A percentile compares a stretch with the other conserved stretches of the same genome.
Conservation (phyloP, 495 filamentous ascomycete species). For the Xylona heveae region DNA sequence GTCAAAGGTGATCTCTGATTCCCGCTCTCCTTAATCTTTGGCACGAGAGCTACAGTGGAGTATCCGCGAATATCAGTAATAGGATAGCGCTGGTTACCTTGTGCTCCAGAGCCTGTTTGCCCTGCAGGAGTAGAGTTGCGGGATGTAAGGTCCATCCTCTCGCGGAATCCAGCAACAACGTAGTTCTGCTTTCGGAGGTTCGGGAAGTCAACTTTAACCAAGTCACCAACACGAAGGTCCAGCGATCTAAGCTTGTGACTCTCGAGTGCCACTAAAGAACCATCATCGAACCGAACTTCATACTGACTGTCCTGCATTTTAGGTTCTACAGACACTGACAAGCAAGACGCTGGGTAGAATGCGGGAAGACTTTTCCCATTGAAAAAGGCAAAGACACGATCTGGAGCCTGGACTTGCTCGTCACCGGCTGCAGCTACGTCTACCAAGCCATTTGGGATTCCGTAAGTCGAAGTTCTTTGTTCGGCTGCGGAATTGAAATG, state of each 20-base stretch:
- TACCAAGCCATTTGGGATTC: too few relatives aligned
- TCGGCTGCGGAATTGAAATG: too few relatives aligned
- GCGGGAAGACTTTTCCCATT: constrained; percentile 9
- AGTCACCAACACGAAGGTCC: constrained; percentile 16
- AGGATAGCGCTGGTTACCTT: constrained; percentile 5
- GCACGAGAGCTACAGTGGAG: constrained; percentile 9
- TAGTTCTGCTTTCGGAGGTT: constrained; percentile 16
- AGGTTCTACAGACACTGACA: constrained; percentile 1
- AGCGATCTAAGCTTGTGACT: constrained; percentile 9
- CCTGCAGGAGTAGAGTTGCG: not conserved
- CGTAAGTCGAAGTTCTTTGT: too few relatives aligned
- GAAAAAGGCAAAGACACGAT: constrained; percentile 19
- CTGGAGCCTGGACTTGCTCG: constrained; percentile 7
- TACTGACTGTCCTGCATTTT: constrained; percentile 3
- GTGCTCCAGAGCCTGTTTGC: constrained; percentile 1
- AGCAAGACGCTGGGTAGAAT: constrained; percentile 21
- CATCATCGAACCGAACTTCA: constrained; percentile 20
- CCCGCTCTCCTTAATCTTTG: constrained; percentile 12
- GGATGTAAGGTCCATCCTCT: too few relatives aligned
- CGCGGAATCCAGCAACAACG: constrained; percentile 16
- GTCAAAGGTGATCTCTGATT: too few relatives aligned
- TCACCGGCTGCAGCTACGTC: not conserved
- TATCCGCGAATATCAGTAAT: constrained; percentile 15
- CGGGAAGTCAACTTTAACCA: constrained; percentile 17
- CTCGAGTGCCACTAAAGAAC: constrained; percentile 10